Conservation (phyloP, 805 yeast genomes). For the Candida piceae region DNA sequence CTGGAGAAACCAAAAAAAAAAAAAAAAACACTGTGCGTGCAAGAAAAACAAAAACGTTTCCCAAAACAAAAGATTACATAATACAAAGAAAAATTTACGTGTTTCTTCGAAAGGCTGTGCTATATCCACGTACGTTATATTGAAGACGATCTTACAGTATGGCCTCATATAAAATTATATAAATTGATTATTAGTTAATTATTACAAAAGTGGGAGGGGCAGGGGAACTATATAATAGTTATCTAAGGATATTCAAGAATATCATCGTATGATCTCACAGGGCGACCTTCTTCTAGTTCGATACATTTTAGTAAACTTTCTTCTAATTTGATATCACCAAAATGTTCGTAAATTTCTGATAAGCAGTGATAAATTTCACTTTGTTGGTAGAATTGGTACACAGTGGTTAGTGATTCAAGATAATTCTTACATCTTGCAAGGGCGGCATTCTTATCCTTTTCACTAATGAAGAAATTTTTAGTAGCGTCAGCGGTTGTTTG, state of each 20-base stretch:
- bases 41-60: no score
- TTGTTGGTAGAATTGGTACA: slow-evolving; percentile 37
- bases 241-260: slow-evolving; percentile 6
- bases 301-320: slow-evolving; percentile 58
- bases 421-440: slow-evolving; percentile 48
- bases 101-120: no score
- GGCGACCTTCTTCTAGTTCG: slow-evolving; percentile 55
- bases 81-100: no score
- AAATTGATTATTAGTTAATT: no score
- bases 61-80: no score
- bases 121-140: no score
- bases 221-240: no score
- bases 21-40: no score
- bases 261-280: slow-evolving; percentile 37
- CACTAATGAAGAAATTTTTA: slow-evolving; percentile 40
- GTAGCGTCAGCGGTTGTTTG: slow-evolving; percentile 17
- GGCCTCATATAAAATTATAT: no score
- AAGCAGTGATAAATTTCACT: slow-evolving; percentile 69
- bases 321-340: slow-evolving; percentile 42
- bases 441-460: slow-evolving; percentile 55
- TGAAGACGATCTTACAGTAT: no score
- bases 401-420: slow-evolving; percentile 35
- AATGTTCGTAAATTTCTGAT: slow-evolving; percentile 58
- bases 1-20: no score
- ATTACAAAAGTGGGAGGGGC: no score